Evolutionary conservation across 805 yeast species (phyloP), one percentile per base, ranked within the genome.

Genomic region (Cyberlindnera euphorbiiphila): DNA sequence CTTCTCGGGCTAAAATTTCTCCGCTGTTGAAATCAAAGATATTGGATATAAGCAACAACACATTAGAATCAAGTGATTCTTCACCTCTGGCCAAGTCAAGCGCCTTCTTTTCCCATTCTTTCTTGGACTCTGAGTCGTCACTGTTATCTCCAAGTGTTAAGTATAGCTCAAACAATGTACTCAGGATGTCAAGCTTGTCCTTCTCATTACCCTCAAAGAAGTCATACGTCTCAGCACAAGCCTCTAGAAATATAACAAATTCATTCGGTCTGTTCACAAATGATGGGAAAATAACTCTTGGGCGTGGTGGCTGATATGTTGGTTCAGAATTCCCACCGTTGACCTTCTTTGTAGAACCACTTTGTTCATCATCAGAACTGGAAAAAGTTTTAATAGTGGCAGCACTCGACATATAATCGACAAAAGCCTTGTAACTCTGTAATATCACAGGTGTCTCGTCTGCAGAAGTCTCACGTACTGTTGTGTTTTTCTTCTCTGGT

Each of bases 171-270:
- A 79, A 84, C 25, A 91, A 65, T 0, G 97, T 86, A 3, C 85
- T 76, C 38, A 85, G 65, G 29, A 91, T 69, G 32, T 82, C 94
- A 35, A 72, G 73, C 48, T 79, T 76, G 51, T 91, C 96, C 44
- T 73, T 75, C 34, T 56, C 60, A 29, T 59, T 61, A 0, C 93
- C 91, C 36, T 84, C 93, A 53, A 80, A 85, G 39, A 71, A 72
- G 38, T 81, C 88, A 54, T 85, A 85, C 10, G 84, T 71, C 49
- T 81, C 85, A 12, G 88, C 62, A 50, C 96, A 87, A 0, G 98
- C 97, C 57, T 93, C 98, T 39, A 93, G 60, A 46, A 93, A 93
- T 7, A 85, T 84, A 18, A 89, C 93, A 68, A 93, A 91, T 54
- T 89, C 93, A 53, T 80, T 75, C 0, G 93, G 88, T 55, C 84